Base-by-base conservation (phyloP, 176 grass and related monocot genomes). In the Pontederia paniculata region DNA sequence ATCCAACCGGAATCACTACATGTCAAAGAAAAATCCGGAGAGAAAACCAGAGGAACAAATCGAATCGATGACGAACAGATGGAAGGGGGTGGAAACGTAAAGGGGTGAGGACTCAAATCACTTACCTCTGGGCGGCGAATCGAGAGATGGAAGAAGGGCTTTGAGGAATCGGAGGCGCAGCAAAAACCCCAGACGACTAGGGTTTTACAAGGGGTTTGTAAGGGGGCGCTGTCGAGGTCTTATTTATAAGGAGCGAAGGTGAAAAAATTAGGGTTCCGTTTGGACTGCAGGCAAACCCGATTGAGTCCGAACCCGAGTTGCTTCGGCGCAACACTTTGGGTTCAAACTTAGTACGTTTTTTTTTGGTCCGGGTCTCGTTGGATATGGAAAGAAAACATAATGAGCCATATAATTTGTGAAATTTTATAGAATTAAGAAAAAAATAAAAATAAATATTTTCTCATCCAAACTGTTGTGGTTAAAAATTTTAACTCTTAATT, bases 161-260 rank as follows among this genome's bases (percentile, higher is more conserved):
- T 46, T 14, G 22, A 43, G 46, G 25, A 65, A 60, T 49, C 37
- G 79, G 13, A 43, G 84, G 48, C 51, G 23, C 12, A 21, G 17
- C n/a, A 9, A 42, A 63, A 12, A 46, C 61, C 19, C 51, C 62
- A 23, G 50, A 21, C 10, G 14, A 63, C 81, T 89, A 80, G 85
- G 85, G 85, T 89, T 89, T 89, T 74, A 58, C 72, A 23, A 55
- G 53, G 23, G 41, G 72, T 20, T 17, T 41, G 42, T 44, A 48
- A 3, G 14, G 54, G 4, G 17, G 2, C 3, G 16, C 9, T 10
- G 64, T 52, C 57, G 20, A 7, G 69, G 14, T 0, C 28, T 37
- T 25, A 15, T 17, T 9, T 60, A 48, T 55, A 20, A 12, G 18
- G 21, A 14, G 55, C 8, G 55, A 25, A 15, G 55, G 21, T 10